Evolutionary conservation across 805 yeast genomes (phyloP), one percentile per base, ranked within the genome.

Genomic region (Suhomyces sp.): DNA sequence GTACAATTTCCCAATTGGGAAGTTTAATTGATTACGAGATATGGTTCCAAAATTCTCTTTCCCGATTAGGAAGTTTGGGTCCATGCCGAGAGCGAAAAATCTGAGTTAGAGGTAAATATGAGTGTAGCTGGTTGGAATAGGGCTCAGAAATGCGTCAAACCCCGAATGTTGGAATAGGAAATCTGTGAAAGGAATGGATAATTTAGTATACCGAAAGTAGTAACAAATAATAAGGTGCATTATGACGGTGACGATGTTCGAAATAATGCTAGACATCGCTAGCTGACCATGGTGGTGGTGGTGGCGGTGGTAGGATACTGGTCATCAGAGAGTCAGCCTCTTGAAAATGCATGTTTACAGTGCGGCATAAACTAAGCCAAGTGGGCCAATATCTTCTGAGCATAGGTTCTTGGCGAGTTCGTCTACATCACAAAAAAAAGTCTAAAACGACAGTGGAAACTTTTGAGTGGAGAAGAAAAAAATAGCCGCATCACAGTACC

Each of bases 1-100:
- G 24, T 21, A 45, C 43, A 59, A 61, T 59, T 63, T 53, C 66
- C 64, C 47, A 37, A 45, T 56, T 54, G 39, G 63, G 66, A 46
- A 59, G 53, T 54, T 61, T 56, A 47, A 62, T 61, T 33, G 48
- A 21, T 20, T 20, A 21, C 44, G 29, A 41, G 22, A 41, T 17
- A 49, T 19, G 55, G 50, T 47, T 46, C 57, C 50, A 51, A 49
- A 27, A 48, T 45, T 17, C 22, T 37, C 48, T 53, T 59, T 10
- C 64, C 62, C 43, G 44, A 55, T 47, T 49, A 58, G 64, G 64
- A 60, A 60, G 53, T 57, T 57, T 49, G 43, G 44, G 25, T 8
- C n/a, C 21, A 7, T 12, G 27, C 19, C 41, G 41, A 37, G 41
- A 37, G 17, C 35, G 17, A 37, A 19, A 37, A 37, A 37, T 9